Evolutionary conservation across 257 asterid genomes (phyloP).

Genomic region (Primulina eburnea): DNA sequence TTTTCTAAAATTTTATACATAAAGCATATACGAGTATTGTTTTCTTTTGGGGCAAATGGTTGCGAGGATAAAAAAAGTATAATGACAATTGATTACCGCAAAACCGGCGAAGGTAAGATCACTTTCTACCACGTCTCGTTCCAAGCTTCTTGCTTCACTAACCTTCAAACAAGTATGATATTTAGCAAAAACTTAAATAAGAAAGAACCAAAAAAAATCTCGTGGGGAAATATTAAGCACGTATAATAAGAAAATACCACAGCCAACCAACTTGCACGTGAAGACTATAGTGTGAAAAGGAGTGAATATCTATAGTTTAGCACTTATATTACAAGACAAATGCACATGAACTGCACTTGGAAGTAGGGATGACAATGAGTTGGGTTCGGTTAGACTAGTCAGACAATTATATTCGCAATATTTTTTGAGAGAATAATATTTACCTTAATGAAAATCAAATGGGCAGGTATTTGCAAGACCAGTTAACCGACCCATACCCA

Average conservation of each 20-base stretch:
- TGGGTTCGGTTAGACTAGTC: no score
- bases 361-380: neutral
- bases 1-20: neutral
- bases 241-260: slow-evolving; percentile 1
- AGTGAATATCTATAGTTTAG: neutral
- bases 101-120: slow-evolving; percentile 92
- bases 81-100: slow-evolving; percentile 56
- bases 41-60: slow-evolving; percentile 10
- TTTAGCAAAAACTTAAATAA: slow-evolving; percentile 24
- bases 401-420: no score
- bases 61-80: slow-evolving; percentile 11
- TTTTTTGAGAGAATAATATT: no score
- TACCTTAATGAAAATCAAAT: no score
- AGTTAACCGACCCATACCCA: no score
- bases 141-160: slow-evolving; percentile 93
- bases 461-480: no score
- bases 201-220: slow-evolving; percentile 3
- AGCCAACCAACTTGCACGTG: neutral
- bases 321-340: neutral
- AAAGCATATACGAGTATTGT: slow-evolving; percentile 4
- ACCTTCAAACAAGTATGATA: slow-evolving; percentile 52
- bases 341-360: neutral
- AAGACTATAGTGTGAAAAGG: neutral
- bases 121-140: slow-evolving; percentile 76
- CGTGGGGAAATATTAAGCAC: neutral